Conservation (phyloP, 345 rosid species). For the Capsella bursapastoris region DNA sequence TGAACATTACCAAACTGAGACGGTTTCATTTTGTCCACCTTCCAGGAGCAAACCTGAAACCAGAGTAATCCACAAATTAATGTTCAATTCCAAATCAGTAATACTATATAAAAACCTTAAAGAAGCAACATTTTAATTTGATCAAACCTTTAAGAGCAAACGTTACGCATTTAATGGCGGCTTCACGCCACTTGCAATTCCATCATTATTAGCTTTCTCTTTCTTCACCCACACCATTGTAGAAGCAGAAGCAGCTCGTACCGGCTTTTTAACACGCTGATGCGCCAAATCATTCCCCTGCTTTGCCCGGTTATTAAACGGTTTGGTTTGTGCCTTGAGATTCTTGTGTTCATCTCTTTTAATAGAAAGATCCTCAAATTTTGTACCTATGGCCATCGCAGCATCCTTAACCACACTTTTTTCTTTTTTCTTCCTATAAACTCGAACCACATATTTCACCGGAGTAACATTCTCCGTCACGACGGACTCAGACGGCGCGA, state of each 20-base stretch:
- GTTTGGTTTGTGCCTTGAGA: background rate
- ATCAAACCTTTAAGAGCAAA: slow-evolving; percentile 22
- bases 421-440: background rate
- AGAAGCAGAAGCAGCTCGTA: background rate
- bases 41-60: slow-evolving; percentile 19
- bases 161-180: background rate
- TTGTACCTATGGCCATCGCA: background rate
- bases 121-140: background rate
- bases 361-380: slow-evolving; percentile 17
- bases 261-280: background rate
- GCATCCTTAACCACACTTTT: background rate
- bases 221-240: slow-evolving; percentile 47
- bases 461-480: slow-evolving; percentile 10
- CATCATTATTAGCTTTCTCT: slow-evolving; percentile 7
- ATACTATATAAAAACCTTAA: slow-evolving; percentile 3
- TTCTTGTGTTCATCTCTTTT: background rate
- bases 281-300: background rate
- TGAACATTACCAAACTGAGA: background rate
- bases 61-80: slow-evolving; percentile 6
- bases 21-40: background rate
- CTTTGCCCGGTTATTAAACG: background rate
- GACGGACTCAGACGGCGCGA: slow-evolving; percentile 3
- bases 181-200: slow-evolving; percentile 25
- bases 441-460: slow-evolving; percentile 20
- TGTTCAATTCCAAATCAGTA: background rate